Base-by-base conservation (phyloP, 805 yeast genomes). In the Ogataea populi-albae region DNA sequence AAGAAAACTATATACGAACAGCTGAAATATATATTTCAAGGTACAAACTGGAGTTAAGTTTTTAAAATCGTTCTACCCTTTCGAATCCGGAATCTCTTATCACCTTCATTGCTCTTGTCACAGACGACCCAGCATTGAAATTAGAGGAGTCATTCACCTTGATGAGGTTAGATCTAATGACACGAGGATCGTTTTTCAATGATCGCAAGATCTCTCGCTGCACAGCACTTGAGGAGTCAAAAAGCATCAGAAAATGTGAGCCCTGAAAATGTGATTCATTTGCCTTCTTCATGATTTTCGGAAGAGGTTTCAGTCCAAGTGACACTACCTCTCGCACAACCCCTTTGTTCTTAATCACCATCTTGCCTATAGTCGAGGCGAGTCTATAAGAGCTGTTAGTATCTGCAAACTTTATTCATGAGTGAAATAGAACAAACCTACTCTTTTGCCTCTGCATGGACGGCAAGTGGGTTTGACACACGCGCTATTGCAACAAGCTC, bases 241-340 rank as follows among this genome's bases (percentile, higher is more conserved):
- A 93, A 15, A 85, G 69, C 79, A 91, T 77, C 40, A 84, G 62
- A 53, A 93, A 91, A 51, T 86, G 89, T 40, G 83, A 81, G 3
- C 97, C 98, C 57, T 86, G 89, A 57, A 86, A 86, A 62, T 89
- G 95, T 42, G 78, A 73, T 56, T 89, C 95, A 54, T 88, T 94
- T 54, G 87, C 87, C 55, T 86, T 86, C 47, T 80, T 77, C 64
- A 86, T 73, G 42, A 91, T 74, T 46, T 79, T 82, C 14, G 98
- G 96, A 37, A 93, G 70, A 18, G 79, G 79, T 43, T 76, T 76
- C 26, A 79, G 74, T 1, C 96, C 97, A 58, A 89, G 64, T 44
- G 88, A 83, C 34, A 82, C 75, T 30, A 91, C 76, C 42, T 77
- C 80, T 57, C 98, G 75, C 24, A 91, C 79, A n/a, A 91, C 91